phyloP scores from a whole-genome alignment of 1,284 basidiomycete species.

The Kwoniella shivajii region DNA sequence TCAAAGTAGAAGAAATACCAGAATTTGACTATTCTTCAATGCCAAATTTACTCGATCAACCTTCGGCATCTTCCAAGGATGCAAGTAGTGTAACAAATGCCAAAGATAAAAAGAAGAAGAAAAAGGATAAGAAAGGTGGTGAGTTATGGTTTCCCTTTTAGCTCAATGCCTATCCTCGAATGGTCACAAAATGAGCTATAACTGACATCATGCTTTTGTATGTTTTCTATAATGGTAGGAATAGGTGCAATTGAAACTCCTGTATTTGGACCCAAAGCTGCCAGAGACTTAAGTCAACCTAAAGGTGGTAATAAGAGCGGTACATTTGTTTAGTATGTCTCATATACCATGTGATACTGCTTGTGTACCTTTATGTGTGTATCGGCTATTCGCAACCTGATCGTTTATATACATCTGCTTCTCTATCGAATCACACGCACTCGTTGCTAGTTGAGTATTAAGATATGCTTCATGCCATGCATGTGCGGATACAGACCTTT shows the following conservation, averaged over 20 bases:
- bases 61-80: constrained; percentile 16
- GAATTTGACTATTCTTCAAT: constrained; percentile 74
- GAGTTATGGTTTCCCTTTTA: neutral
- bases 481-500: too few relatives aligned
- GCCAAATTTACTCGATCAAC: constrained; percentile 73
- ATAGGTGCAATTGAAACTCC: constrained; percentile 46
- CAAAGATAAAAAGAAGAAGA: constrained; percentile 28
- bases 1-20: constrained; percentile 51
- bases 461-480: too few relatives aligned
- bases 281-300: constrained; percentile 48
- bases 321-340: constrained; percentile 29
- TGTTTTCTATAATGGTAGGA: constrained; percentile 1
- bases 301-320: constrained; percentile 48
- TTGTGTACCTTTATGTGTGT: too few relatives aligned
- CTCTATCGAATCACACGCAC: too few relatives aligned
- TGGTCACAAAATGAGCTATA: neutral
- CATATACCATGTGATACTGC: too few relatives aligned
- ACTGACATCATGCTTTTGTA: neutral
- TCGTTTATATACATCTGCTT: too few relatives aligned
- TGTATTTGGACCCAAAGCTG: constrained; percentile 42
- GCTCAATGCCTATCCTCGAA: too few relatives aligned
- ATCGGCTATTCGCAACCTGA: too few relatives aligned
- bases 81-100: constrained; percentile 4
- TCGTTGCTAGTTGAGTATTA: too few relatives aligned
- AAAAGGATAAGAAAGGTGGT: constrained; percentile 45